Evolutionary conservation across 768 basidiomycete species (phyloP), one percentile per base, ranked within the genome.

Genomic region (Termitomyces sp.): DNA sequence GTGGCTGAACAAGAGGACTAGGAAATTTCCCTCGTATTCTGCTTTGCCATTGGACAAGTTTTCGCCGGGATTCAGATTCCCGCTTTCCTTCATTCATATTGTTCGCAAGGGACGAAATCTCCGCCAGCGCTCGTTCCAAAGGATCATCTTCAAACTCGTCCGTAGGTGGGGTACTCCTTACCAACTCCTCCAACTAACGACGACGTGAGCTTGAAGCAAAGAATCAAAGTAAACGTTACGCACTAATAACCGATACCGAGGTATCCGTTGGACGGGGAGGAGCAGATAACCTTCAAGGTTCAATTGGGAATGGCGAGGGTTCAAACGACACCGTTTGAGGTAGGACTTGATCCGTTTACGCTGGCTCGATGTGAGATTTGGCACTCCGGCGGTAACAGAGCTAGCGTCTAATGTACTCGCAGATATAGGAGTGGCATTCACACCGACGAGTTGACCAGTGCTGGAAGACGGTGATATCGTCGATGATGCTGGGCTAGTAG

Each of bases 31-130:
- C 92, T 39, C 88, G 80, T 65, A 99, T 98, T 63, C 92, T 81
- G 36, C 86, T 67, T 72, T 94, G 93, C 92, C 91, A 94, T 66
- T 90, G 85, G 18, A 98, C 90, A 26, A 98, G 83, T 67, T 93
- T 91, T 46, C 87, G 82, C 22, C 97, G 81, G 1, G 92, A 94
- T 73, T 99, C 97, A 2, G 93, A 82, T 64, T 98, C 95, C 2
- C 97, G 85, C 71, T 98, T 98, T 61, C 94, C 93, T 74, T 99
- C 97, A 70, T 99, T 99, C 92, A 99, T 97, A 66, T 91, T 90
- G 50, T 85, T 92, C 3, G 97, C 94, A 50, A 98, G 73, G 13
- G 84, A 83, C 1, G 94, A 84, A 62, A 98, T 97, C 72, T 96
- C 92, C 20, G 84, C 76, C 44, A 97, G 72, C 6, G 95, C 95